Percentiles rank a stretch among this genome's conserved stretches.
Conservation (phyloP, 1,284 basidiomycete genomes). For the Lentinus polychrous region DNA sequence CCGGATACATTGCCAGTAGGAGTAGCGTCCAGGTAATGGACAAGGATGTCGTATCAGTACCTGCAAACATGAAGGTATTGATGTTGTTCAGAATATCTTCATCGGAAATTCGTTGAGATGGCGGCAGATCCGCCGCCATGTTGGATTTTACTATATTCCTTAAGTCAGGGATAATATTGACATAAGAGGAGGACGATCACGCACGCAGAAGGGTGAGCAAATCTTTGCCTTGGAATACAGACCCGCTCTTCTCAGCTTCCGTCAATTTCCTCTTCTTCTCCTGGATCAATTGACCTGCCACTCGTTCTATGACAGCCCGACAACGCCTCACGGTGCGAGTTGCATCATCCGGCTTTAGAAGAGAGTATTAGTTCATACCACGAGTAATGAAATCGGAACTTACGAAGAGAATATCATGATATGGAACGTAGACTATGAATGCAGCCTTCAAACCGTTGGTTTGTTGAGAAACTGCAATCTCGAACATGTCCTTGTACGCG, state of each 20-base stretch:
- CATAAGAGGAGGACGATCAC: constrained; percentile 20
- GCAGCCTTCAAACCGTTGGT: constrained; percentile 38
- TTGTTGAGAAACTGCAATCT: constrained; percentile 52
- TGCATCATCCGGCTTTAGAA: constrained; percentile 45
- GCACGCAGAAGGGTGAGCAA: constrained; percentile 58
- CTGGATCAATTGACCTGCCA: constrained; percentile 63
- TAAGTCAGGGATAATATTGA: constrained; percentile 3
- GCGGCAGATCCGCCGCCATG: constrained; percentile 50
- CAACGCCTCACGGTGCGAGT: constrained; percentile 45
- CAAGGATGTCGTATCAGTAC: constrained; percentile 78
- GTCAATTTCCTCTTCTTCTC: constrained; percentile 64
- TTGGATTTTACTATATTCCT: constrained; percentile 62
- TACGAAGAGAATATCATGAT: constrained; percentile 51
- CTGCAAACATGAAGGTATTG: constrained; percentile 84
- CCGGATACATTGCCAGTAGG: constrained; percentile 58
- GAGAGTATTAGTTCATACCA: constrained; percentile 1
- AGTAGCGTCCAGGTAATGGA: constrained; percentile 72
- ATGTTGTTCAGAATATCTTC: constrained; percentile 76
- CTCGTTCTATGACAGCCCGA: constrained; percentile 53
- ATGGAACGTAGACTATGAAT: constrained; percentile 56
- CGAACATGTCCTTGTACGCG: constrained; percentile 80
- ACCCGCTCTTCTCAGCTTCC: constrained; percentile 44
- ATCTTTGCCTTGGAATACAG: constrained; percentile 50
- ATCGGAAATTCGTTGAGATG: constrained; percentile 71
- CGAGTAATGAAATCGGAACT: too few relatives aligned